Evolutionary conservation across 2,329 filamentous ascomycete genomes (phyloP).

Genomic region (Aureobasidium sp.): DNA sequence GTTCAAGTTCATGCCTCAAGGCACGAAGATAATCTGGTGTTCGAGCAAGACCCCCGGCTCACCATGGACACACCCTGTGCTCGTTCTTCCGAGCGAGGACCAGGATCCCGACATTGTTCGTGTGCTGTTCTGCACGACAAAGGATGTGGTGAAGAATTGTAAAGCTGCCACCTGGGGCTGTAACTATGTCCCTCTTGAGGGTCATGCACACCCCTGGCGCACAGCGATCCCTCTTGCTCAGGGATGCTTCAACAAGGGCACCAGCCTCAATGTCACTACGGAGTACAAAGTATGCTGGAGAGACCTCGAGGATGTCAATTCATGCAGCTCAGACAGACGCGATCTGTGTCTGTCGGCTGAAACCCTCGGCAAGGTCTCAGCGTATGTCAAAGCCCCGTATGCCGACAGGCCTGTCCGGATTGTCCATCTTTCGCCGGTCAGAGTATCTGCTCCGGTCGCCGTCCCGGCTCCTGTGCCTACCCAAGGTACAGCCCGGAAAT

Average conservation of each 20-base stretch:
- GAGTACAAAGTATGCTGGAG: background rate
- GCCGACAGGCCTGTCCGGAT: too few relatives aligned
- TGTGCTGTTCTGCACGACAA: background rate
- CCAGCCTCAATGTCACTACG: background rate
- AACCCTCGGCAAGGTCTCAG: background rate
- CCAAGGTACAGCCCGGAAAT: too few relatives aligned
- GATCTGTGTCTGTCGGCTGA: background rate
- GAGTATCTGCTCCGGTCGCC: too few relatives aligned
- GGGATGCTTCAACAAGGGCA: background rate
- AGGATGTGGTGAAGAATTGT: background rate
- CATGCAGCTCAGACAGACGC: background rate
- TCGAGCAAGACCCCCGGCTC: too few relatives aligned
- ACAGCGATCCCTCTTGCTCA: background rate
- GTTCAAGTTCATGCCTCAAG: background rate
- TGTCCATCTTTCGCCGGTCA: too few relatives aligned
- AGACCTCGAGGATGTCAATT: background rate
- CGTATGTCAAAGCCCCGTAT: background rate
- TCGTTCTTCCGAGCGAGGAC: background rate
- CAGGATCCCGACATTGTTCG: background rate
- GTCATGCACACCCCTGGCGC: background rate
- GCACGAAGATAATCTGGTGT: background rate
- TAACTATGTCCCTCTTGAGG: background rate
- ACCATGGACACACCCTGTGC: background rate
- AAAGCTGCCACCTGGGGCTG: background rate
- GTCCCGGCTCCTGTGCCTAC: too few relatives aligned